phyloP scores from a whole-genome alignment of 2,329 filamentous ascomycete species.

The Paraconiothyrium brasiliense region DNA sequence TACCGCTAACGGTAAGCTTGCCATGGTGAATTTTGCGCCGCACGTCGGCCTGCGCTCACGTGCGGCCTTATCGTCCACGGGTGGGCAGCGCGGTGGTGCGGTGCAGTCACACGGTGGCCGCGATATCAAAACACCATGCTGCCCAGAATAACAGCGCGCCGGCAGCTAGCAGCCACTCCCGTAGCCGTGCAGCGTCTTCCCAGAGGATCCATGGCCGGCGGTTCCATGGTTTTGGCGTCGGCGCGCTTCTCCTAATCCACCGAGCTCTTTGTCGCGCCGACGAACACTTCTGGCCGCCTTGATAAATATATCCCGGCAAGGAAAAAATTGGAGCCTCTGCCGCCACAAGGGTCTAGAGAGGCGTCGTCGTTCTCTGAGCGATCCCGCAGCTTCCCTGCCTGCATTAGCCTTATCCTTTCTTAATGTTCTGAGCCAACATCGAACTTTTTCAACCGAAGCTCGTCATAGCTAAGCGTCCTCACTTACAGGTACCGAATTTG shows the following conservation, averaged over 20 bases:
- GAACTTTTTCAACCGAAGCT: neutral
- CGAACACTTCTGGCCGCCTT: slow-evolving; percentile 43
- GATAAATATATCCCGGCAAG: slow-evolving; percentile 24
- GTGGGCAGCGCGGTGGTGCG: neutral
- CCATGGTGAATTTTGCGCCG: neutral
- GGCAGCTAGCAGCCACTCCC: slow-evolving; percentile 20
- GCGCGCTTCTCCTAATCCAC: slow-evolving; percentile 30
- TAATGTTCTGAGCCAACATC: neutral
- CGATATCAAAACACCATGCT: slow-evolving; percentile 6
- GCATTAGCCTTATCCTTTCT: slow-evolving; percentile 6
- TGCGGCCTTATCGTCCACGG: neutral
- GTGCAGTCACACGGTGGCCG: neutral
- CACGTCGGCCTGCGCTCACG: neutral
- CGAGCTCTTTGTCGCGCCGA: slow-evolving; percentile 38
- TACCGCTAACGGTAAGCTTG: slow-evolving; percentile 2
- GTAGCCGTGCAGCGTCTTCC: slow-evolving; percentile 11
- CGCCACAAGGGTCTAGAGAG: slow-evolving; percentile 21
- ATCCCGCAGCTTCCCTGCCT: slow-evolving; percentile 10
- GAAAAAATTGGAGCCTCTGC: slow-evolving; percentile 22
- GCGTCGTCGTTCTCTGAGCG: slow-evolving; percentile 14
- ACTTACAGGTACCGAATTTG: slow-evolving; percentile 5
- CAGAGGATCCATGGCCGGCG: slow-evolving; percentile 19
- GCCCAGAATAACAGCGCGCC: slow-evolving; percentile 14
- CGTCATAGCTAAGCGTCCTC: slow-evolving; percentile 6
- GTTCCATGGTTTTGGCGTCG: slow-evolving; percentile 30